A percentile compares a stretch with the other conserved stretches of the same genome.
These are phyloP conservation scores for Mucor piriformis DNA, from an alignment of 371 early-diverging fungal genomes.

Conservation along the genomic window DNA sequence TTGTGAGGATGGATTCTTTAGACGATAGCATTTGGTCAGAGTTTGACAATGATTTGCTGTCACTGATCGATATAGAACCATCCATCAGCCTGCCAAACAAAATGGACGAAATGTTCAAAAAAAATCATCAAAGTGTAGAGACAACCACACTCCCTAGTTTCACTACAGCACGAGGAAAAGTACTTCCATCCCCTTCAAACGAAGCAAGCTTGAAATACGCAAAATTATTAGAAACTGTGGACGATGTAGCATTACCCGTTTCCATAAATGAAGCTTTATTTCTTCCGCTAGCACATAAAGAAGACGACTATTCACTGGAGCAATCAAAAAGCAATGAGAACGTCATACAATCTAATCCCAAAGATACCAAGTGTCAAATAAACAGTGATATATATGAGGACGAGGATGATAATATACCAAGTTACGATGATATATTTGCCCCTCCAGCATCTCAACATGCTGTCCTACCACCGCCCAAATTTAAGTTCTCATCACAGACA, in stretches of 20 bases:
- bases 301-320: not conserved
- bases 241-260: not conserved
- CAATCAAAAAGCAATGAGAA: not conserved
- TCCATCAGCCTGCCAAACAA: no score
- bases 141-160: not conserved
- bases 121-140: not conserved
- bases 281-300: not conserved
- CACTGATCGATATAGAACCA: conserved; percentile 1
- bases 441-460: no score
- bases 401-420: not conserved
- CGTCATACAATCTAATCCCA: no score
- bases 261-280: not conserved
- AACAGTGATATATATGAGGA: no score
- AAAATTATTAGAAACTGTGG: not conserved
- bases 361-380: no score
- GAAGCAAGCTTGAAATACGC: not conserved
- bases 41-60: conserved; percentile 9
- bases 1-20: not conserved
- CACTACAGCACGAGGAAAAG: conserved; percentile 9
- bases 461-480: no score
- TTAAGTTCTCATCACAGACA: no score
- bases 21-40: conserved; percentile 15
- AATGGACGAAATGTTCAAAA: not conserved
- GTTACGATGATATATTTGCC: not conserved
- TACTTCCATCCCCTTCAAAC: conserved; percentile 1